These are phyloP conservation scores for Fusarium brachygibbosum DNA, from an alignment of 2,329 filamentous ascomycete genomes.

Conservation along the genomic window DNA sequence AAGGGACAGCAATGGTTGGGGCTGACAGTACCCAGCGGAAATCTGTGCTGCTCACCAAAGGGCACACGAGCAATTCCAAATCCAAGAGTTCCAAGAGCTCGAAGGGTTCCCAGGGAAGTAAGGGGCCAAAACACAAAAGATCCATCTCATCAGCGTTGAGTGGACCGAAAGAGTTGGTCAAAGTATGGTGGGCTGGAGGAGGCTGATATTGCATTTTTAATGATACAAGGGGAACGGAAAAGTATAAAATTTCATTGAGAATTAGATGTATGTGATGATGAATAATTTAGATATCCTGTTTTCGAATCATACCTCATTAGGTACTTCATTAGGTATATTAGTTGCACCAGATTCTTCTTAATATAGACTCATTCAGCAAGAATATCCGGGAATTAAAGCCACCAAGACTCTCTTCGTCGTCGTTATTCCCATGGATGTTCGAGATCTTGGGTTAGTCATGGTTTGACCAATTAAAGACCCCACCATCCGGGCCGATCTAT, in stretches of 20 bases:
- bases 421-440: slow-evolving; percentile 7
- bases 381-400: background rate
- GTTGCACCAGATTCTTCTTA: background rate
- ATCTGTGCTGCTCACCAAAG: slow-evolving; percentile 41
- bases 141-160: slow-evolving; percentile 37
- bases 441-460: slow-evolving; percentile 4
- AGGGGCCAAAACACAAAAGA: slow-evolving; percentile 34
- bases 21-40: slow-evolving; percentile 35
- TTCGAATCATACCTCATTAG: background rate
- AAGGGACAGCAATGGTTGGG: slow-evolving; percentile 39
- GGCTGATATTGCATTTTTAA: slow-evolving; percentile 5
- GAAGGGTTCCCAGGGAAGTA: slow-evolving; percentile 9
- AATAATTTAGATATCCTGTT: slow-evolving; percentile 21
- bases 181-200: slow-evolving; percentile 47
- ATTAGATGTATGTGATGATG: slow-evolving; percentile 32
- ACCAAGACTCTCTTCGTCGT: background rate
- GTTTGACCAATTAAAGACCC: slow-evolving; percentile 12
- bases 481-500: slow-evolving; percentile 34
- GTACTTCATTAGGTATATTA: background rate
- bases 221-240: slow-evolving; percentile 23
- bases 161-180: slow-evolving; percentile 45
- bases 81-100: slow-evolving; percentile 24
- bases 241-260: slow-evolving; percentile 31
- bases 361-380: background rate
- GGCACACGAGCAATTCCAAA: slow-evolving; percentile 13